Percentiles rank a stretch among this genome's conserved stretches.
Evolutionary conservation across 176 grass and related monocot species (phyloP).

Genomic region (Saccharum officinarum): DNA sequence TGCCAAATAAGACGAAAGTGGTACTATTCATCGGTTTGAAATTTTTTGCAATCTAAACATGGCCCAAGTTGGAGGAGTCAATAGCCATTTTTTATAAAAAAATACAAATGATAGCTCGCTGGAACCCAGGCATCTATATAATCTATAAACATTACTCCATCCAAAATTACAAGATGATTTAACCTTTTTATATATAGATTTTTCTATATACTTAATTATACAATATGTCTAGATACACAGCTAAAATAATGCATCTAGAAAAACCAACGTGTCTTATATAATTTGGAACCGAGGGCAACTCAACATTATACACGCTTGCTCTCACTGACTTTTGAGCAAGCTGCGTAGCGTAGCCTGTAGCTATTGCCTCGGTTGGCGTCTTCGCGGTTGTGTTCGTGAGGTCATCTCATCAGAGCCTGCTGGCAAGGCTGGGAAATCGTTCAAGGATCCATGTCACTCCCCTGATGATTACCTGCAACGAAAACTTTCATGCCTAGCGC

Average conservation of each 20-base stretch:
- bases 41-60: no score
- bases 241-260: background rate
- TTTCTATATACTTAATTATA: no score
- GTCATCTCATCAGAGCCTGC: background rate
- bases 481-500: background rate
- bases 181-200: no score
- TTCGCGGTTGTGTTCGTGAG: background rate
- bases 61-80: background rate
- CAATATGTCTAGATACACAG: no score
- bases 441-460: conserved; percentile 72
- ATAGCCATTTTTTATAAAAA: no score
- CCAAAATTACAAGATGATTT: no score
- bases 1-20: no score
- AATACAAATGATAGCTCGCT: no score
- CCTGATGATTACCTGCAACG: conserved; percentile 64
- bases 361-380: background rate
- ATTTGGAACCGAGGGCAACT: background rate
- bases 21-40: no score
- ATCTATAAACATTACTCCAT: no score
- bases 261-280: background rate
- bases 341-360: background rate
- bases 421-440: conserved; percentile 64
- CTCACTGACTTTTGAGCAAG: background rate
- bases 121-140: no score
- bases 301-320: background rate